Evolutionary conservation across 306 rosid genomes (phyloP), one percentile per base, ranked within the genome.

Genomic region (Begonia loranthoides): DNA sequence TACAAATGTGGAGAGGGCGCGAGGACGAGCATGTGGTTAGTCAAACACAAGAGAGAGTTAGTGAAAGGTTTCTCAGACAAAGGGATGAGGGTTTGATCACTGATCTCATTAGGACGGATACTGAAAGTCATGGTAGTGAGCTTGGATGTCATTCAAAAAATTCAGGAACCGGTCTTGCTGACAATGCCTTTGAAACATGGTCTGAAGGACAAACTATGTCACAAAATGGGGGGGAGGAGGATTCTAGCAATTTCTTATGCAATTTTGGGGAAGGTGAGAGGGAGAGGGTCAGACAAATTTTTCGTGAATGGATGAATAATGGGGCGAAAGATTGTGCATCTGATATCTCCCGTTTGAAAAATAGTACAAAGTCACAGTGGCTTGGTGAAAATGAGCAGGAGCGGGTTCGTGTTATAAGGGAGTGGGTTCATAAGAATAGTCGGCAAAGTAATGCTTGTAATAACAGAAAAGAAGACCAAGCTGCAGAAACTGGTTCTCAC

Each of bases 311-410:
- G 95, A 90, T 73, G 83, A 74, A 66, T 55, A 80, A 69, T 69
- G 85, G 94, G 61, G 78, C 49, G 9, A 65, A 74, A 66, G 94
- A 72, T 62, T 71, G 45, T 22, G 59, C 68, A 39, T 61, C 88
- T 6, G 66, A 71, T 59, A 56, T 57, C 70, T 61, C 82, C 70
- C 81, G n/a, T 17, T 55, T 67, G 58, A 78, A 61, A 54, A 66
- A 44, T 54, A 54, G 76, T 62, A 61, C 81, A 54, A 74, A 87
- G 75, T 79, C 79, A 19, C 87, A 72, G 51, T 69, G 87, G 76
- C 88, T 69, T 9, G 95, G 83, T 57, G 94, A 83, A 81, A 76
- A 75, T 43, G 96, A 86, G 68, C 99, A 78, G 77, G 99, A 76
- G 73, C 76, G 96, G 71, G 95, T 78, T 62, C 76, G 93, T 65